Evolutionary conservation across 345 rosid species (phyloP).

Genomic region (Moricandia moricandioides): DNA sequence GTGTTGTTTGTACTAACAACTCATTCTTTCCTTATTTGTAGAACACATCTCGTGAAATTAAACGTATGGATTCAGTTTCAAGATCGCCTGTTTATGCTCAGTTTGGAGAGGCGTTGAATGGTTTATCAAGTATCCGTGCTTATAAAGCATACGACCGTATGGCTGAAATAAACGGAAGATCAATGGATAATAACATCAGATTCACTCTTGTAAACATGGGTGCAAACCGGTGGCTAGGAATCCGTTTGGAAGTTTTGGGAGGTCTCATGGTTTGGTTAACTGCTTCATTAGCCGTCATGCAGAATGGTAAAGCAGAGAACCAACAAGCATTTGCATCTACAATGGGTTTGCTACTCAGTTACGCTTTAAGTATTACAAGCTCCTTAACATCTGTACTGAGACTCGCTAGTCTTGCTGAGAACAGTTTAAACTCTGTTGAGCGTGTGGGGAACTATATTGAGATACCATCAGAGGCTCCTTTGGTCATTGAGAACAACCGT

Average conservation of each 20-base stretch:
- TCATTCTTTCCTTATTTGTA: slow-evolving; percentile 12
- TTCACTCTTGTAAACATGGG: slow-evolving; percentile 89
- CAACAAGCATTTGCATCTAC: slow-evolving; percentile 92
- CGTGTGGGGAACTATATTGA: slow-evolving; percentile 90
- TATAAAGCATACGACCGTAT: slow-evolving; percentile 94
- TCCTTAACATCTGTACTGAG: slow-evolving; percentile 82
- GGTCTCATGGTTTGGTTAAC: slow-evolving; percentile 99
- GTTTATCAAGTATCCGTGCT: slow-evolving; percentile 91
- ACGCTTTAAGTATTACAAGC: slow-evolving; percentile 86
- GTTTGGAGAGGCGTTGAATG: slow-evolving; percentile 97
- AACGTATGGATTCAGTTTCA: slow-evolving; percentile 86
- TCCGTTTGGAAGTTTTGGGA: slow-evolving; percentile 86
- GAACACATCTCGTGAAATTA: slow-evolving; percentile 98
- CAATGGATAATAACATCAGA: slow-evolving; percentile 93
- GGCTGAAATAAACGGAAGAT: slow-evolving; percentile 88
- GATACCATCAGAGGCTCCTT: slow-evolving; percentile 86
- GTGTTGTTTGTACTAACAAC: neutral
- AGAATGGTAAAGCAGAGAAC: slow-evolving; percentile 81
- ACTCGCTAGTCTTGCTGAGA: slow-evolving; percentile 98
- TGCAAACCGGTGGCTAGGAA: slow-evolving; percentile 92
- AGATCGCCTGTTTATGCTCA: slow-evolving; percentile 99
- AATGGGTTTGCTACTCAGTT: slow-evolving; percentile 96
- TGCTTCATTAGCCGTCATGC: slow-evolving; percentile 96
- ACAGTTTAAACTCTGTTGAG: slow-evolving; percentile 92
- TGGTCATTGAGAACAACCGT: slow-evolving; percentile 66